phyloP scores from a whole-genome alignment of 345 rosid genomes.

The Moricandia arvensis region DNA sequence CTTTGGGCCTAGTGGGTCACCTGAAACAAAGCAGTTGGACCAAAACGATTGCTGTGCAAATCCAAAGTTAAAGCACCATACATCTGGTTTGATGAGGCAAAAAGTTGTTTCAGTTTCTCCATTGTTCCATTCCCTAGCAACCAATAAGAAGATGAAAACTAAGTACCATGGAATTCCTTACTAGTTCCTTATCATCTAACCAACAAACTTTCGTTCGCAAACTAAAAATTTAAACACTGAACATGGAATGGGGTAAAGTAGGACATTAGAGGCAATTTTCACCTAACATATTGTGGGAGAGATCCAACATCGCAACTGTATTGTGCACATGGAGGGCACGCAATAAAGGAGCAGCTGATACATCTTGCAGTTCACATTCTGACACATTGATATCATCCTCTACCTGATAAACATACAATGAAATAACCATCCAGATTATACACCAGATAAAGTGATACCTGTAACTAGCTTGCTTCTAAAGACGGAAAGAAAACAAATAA shows the following conservation, averaged over 20 bases:
- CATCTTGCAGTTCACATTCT: constrained; percentile 88
- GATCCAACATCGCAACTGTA: constrained; percentile 67
- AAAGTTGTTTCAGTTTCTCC: constrained; percentile 78
- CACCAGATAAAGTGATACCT: constrained; percentile 6
- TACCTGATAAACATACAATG: constrained; percentile 45
- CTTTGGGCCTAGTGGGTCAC: constrained; percentile 39
- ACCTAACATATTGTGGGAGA: constrained; percentile 95
- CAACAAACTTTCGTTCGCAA: constrained; percentile 5
- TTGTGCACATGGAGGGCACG: constrained; percentile 66
- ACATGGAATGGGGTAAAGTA: not conserved
- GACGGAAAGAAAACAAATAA: constrained; percentile 11
- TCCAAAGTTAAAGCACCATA: constrained; percentile 86
- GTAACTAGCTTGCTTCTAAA: constrained; percentile 2
- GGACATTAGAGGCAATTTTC: constrained; percentile 25
- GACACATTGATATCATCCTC: constrained; percentile 86
- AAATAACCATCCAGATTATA: constrained; percentile 19
- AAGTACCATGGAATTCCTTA: not conserved
- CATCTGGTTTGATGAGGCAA: constrained; percentile 65
- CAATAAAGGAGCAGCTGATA: constrained; percentile 77
- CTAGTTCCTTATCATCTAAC: constrained; percentile 2
- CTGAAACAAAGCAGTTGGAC: constrained; percentile 93
- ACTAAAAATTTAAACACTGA: not conserved
- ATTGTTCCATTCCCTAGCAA: constrained; percentile 87
- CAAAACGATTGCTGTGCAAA: constrained; percentile 94
- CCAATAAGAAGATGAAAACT: constrained; percentile 31